Percentiles rank a stretch among this genome's conserved stretches.
Evolutionary conservation across 495 filamentous ascomycete genomes (phyloP).

Genomic region (Aspergillus asperescens): DNA sequence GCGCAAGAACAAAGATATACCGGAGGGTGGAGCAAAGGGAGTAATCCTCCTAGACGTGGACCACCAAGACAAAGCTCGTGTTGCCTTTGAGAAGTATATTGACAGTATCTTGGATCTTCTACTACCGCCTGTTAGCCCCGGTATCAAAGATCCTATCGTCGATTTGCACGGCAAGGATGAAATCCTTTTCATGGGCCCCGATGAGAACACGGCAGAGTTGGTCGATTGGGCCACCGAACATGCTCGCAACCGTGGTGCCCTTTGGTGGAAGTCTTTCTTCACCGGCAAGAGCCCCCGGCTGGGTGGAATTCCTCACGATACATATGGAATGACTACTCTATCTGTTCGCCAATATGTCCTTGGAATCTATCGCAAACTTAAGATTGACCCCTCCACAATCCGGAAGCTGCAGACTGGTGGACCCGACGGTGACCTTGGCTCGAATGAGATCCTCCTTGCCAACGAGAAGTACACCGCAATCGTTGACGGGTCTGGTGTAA

Average conservation of each 20-base stretch:
- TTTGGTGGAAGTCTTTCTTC: constrained; percentile 99
- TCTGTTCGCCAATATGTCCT: constrained; percentile 93
- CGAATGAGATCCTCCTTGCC: constrained; percentile 93
- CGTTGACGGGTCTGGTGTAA: constrained; percentile 91
- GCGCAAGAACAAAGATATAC: constrained; percentile 99
- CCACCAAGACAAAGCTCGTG: constrained; percentile 84
- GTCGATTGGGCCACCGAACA: constrained; percentile 98
- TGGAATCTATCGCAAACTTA: constrained; percentile 93
- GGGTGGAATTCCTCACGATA: constrained; percentile 93
- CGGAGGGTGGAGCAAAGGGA: constrained; percentile 97
- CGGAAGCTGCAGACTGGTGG: constrained; percentile 96
- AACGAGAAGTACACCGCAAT: constrained; percentile 92
- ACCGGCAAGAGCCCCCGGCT: constrained; percentile 95
- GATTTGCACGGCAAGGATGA: constrained; percentile 91
- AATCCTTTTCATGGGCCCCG: constrained; percentile 96
- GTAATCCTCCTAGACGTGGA: constrained; percentile 90
- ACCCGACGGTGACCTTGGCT: constrained; percentile 93
- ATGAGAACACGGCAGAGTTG: constrained; percentile 96
- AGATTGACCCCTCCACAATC: constrained; percentile 75
- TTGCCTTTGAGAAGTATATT: constrained; percentile 99
- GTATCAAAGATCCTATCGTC: constrained; percentile 98
- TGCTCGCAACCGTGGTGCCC: constrained; percentile 78
- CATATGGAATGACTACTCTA: constrained; percentile 95
- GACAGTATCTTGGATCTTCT: constrained; percentile 95
- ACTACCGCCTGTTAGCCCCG: constrained; percentile 80